Evolutionary conservation across 23 red algal species (phyloP).

Genomic region (Chondrus crispus): DNA sequence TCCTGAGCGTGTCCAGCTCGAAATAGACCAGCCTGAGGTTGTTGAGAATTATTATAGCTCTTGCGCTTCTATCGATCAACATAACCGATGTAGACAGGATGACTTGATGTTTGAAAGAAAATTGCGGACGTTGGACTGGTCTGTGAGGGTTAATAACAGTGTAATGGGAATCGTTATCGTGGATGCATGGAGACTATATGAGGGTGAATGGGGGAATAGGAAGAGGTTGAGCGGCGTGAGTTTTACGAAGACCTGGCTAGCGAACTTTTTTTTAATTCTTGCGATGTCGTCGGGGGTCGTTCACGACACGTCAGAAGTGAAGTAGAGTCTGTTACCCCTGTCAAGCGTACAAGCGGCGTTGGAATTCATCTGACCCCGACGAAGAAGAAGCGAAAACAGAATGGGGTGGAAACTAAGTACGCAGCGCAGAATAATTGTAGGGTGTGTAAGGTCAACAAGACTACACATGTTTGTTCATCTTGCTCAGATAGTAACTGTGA

Average conservation of each 20-base stretch:
- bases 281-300: background rate
- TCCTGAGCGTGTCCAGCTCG: background rate
- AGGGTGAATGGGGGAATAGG: background rate
- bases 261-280: conserved; percentile 1
- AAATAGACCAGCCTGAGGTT: background rate
- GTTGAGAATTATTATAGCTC: background rate
- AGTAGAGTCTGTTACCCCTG: background rate
- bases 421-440: too few relatives aligned
- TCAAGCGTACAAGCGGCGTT: background rate
- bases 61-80: conserved; percentile 3
- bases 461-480: too few relatives aligned
- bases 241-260: background rate
- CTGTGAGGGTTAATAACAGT: background rate
- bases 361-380: background rate
- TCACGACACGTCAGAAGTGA: background rate
- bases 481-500: too few relatives aligned
- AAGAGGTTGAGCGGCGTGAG: background rate
- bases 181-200: conserved; percentile 14
- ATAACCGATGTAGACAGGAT: conserved; percentile 20
- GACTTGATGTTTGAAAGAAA: conserved; percentile 6
- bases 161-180: background rate
- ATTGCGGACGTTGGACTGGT: background rate
- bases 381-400: background rate
- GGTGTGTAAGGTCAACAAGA: too few relatives aligned
- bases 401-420: too few relatives aligned